Evolutionary conservation across 192 early-diverging fungal genomes (phyloP).

Genomic region (Coemansia javaensis): DNA sequence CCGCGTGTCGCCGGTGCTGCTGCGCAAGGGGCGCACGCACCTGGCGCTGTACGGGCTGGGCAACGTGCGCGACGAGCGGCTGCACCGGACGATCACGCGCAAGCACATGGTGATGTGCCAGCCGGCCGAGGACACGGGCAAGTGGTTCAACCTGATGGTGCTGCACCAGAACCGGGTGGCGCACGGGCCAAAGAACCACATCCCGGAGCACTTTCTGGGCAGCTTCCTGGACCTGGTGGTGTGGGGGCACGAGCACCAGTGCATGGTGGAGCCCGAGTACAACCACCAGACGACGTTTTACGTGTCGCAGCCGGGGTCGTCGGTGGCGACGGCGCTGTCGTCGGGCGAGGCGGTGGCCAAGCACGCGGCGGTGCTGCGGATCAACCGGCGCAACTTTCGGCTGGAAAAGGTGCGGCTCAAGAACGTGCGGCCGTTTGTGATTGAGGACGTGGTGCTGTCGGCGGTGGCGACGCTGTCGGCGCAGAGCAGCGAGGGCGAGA

Average conservation of each 20-base stretch:
- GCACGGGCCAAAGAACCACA: slow-evolving; percentile 78
- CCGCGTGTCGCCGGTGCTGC: slow-evolving; percentile 69
- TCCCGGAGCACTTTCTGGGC: slow-evolving; percentile 82
- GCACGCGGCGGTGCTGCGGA: slow-evolving; percentile 55
- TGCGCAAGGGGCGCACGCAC: slow-evolving; percentile 71
- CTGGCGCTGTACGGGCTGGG: slow-evolving; percentile 88
- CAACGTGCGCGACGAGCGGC: slow-evolving; percentile 86
- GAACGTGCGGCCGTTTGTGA: slow-evolving; percentile 84
- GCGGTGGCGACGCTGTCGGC: slow-evolving; percentile 48
- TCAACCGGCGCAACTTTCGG: slow-evolving; percentile 63
- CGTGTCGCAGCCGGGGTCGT: slow-evolving; percentile 89
- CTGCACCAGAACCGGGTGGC: slow-evolving; percentile 88
- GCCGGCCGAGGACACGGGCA: slow-evolving; percentile 59
- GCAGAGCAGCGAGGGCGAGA: slow-evolving; percentile 50
- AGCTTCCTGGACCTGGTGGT: slow-evolving; percentile 77
- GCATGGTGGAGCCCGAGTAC: slow-evolving; percentile 69
- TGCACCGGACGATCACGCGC: slow-evolving; percentile 70
- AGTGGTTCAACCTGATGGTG: slow-evolving; percentile 89
- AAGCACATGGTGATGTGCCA: slow-evolving; percentile 69
- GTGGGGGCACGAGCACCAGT: slow-evolving; percentile 99
- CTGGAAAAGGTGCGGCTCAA: slow-evolving; percentile 70
- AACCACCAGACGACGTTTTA: slow-evolving; percentile 64
- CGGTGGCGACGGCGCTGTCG: slow-evolving; percentile 82
- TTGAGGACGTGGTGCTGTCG: slow-evolving; percentile 62
- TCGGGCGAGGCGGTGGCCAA: slow-evolving; percentile 78